These are phyloP conservation scores for Thinopyrum obtusiflorum DNA, from an alignment of 202 grass and related monocot genomes.

Conservation along the genomic window DNA sequence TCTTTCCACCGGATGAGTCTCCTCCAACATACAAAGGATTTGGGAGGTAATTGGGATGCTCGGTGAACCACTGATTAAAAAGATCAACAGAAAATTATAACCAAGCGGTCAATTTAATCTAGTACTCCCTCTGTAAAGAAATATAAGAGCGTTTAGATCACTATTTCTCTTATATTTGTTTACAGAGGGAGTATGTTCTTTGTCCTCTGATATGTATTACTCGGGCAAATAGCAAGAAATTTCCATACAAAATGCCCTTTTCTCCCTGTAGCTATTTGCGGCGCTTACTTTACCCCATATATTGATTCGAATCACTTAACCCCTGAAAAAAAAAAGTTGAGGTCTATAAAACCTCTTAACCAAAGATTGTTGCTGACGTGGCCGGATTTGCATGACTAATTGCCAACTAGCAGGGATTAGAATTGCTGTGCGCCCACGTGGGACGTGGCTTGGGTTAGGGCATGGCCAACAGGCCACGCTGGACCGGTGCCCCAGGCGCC, in stretches of 20 bases:
- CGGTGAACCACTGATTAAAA: background rate
- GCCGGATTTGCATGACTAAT: background rate
- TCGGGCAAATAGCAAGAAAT: background rate
- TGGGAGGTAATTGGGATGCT: background rate
- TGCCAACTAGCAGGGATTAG: background rate
- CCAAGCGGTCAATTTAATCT: background rate
- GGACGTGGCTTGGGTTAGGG: too few relatives aligned
- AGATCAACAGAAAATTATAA: background rate
- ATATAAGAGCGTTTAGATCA: too few relatives aligned
- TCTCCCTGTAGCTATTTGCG: background rate
- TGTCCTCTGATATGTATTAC: background rate
- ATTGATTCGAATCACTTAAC: background rate
- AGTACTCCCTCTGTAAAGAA: too few relatives aligned
- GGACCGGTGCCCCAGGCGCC: too few relatives aligned
- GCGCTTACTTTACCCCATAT: background rate
- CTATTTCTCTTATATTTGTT: too few relatives aligned
- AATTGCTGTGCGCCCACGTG: too few relatives aligned
- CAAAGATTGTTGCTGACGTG: background rate
- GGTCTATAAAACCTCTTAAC: background rate
- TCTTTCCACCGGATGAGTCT: constrained; percentile 25
- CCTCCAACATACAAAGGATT: constrained; percentile 15
- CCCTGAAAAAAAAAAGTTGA: background rate
- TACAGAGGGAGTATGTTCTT: too few relatives aligned
- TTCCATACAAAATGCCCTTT: background rate
- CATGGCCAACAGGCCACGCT: too few relatives aligned